phyloP scores from a whole-genome alignment of 108 stramenopile species.

The Conticribra guillardii region DNA sequence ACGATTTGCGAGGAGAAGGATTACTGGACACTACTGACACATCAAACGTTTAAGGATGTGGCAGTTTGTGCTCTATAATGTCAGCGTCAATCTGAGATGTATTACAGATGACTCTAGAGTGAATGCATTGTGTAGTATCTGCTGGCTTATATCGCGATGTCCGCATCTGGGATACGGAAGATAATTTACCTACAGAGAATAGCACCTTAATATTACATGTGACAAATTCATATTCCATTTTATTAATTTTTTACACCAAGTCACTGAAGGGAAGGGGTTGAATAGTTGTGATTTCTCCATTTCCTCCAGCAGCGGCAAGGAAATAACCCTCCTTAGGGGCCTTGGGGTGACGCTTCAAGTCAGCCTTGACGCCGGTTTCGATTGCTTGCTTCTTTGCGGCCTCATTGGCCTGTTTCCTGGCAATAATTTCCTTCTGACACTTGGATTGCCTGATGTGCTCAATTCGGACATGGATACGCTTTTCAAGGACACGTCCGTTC shows the following conservation, averaged over 20 bases:
- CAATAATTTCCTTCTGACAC: constrained; percentile 95
- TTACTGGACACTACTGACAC: no score
- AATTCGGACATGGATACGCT: constrained; percentile 98
- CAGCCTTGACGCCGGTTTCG: constrained; percentile 83
- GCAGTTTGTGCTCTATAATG: no score
- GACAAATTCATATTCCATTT: no score
- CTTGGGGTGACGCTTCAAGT: constrained; percentile 92
- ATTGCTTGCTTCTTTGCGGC: constrained; percentile 83
- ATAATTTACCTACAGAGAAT: no score
- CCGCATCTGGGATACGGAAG: no score
- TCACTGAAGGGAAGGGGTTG: constrained; percentile 93
- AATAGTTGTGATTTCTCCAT: constrained; percentile 84
- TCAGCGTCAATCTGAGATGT: no score
- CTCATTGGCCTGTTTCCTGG: constrained; percentile 80
- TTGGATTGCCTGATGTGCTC: constrained; percentile 97
- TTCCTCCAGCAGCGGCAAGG: constrained; percentile 74
- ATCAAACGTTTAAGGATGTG: no score
- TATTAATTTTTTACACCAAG: constrained; percentile 75
- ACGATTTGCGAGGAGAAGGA: no score
- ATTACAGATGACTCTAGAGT: no score
- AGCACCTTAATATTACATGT: no score
- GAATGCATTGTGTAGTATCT: no score
- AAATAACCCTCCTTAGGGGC: constrained; percentile 97
- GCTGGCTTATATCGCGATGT: no score
- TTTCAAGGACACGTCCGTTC: constrained; percentile 97